A percentile compares a stretch with the other conserved stretches of the same genome.
Evolutionary conservation across 75 land plant genomes (phyloP).

Genomic region (Sequoia sempervirens): DNA sequence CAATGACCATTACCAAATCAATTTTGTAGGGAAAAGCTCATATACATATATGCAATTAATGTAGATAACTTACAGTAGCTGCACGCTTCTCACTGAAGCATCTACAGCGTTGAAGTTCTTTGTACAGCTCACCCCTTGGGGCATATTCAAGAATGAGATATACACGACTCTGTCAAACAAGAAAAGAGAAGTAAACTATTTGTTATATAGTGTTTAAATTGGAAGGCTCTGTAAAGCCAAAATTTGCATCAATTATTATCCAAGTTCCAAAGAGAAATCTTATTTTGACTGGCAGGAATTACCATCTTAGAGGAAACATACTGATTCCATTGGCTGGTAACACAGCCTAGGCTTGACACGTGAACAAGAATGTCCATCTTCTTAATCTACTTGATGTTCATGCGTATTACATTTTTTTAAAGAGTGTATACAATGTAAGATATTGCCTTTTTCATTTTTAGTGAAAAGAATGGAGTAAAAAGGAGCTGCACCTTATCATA

Average conservation of each 20-base stretch:
- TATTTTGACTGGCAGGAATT: not conserved
- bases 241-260: not conserved
- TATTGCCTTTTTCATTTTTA: not conserved
- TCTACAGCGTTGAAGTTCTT: slow-evolving; percentile 41
- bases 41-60: not conserved
- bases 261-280: not conserved
- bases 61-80: slow-evolving; percentile 24
- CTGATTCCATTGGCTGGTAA: not conserved
- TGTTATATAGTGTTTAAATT: not conserved
- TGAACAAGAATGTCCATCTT: not conserved
- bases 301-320: not conserved
- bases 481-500: slow-evolving; percentile 27
- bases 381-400: not conserved
- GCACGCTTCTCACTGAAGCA: slow-evolving; percentile 33
- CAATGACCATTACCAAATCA: not conserved
- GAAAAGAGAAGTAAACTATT: not conserved
- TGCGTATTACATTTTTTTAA: not conserved
- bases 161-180: slow-evolving; percentile 26
- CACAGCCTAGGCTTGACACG: not conserved
- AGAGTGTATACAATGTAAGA: not conserved
- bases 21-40: not conserved
- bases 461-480: not conserved
- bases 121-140: slow-evolving; percentile 40
- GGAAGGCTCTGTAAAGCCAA: not conserved
- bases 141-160: slow-evolving; percentile 47